These are phyloP conservation scores for Metarhizium anisopliae DNA, from an alignment of 2,329 filamentous ascomycete species.

Conservation along the genomic window DNA sequence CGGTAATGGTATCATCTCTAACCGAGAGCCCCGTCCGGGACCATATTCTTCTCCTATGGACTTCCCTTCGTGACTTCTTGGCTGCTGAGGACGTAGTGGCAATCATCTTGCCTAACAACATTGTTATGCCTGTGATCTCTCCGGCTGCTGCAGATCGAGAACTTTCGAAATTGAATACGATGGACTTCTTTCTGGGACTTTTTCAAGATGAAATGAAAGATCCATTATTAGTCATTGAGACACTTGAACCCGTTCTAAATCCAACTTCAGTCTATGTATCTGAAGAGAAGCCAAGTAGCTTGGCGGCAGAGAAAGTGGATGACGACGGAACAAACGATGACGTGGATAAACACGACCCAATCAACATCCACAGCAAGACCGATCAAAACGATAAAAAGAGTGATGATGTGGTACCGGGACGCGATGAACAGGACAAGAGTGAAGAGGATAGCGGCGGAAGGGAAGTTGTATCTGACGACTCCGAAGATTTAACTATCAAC, in stretches of 20 bases:
- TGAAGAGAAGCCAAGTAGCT: constrained; percentile 8
- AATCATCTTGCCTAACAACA: constrained; percentile 71
- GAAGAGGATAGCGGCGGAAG: neutral
- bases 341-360: neutral
- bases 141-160: constrained; percentile 78
- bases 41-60: constrained; percentile 50
- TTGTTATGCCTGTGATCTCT: constrained; percentile 81
- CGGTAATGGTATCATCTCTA: constrained; percentile 43
- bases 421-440: neutral
- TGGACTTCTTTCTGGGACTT: constrained; percentile 89
- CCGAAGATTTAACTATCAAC: constrained; percentile 2
- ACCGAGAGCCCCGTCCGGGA: constrained; percentile 45
- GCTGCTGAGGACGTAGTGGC: constrained; percentile 29
- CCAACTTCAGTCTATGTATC: constrained; percentile 46
- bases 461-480: constrained; percentile 9
- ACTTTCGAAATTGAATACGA: constrained; percentile 84
- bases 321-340: neutral
- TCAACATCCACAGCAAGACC: neutral
- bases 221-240: constrained; percentile 79
- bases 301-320: neutral
- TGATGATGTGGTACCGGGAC: neutral
- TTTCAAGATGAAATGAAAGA: constrained; percentile 78
- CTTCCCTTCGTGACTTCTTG: constrained; percentile 45
- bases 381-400: neutral
- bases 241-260: constrained; percentile 84